Conservation (phyloP, 371 early-diverging fungal species). For the Smittium mucronatum region DNA sequence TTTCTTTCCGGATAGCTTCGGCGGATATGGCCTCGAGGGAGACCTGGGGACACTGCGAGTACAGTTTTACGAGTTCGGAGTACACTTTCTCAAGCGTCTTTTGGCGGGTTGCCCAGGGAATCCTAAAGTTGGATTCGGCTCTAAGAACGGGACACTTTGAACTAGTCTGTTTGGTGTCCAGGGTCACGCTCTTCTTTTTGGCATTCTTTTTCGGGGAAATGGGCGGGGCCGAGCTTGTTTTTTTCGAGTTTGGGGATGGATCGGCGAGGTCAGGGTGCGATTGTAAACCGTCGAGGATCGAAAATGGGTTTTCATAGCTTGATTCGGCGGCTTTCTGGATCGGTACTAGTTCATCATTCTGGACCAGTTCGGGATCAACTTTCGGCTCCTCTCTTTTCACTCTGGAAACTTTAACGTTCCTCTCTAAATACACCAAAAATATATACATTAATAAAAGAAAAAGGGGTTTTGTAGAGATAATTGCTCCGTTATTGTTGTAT, state of each 20-base stretch:
- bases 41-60: not conserved
- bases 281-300: too few relatives aligned
- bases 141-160: not conserved
- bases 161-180: not conserved
- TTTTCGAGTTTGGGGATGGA: not conserved
- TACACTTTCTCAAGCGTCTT: conserved; percentile 1
- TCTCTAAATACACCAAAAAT: not conserved
- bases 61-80: not conserved
- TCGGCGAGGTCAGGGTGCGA: not conserved
- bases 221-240: not conserved
- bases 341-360: not conserved
- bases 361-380: not conserved
- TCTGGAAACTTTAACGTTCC: not conserved
- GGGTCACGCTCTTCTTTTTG: not conserved
- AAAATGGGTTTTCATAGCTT: not conserved
- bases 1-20: not conserved
- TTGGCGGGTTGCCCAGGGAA: conserved; percentile 5
- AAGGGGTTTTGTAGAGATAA: not conserved
- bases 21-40: not conserved
- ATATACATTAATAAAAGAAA: not conserved
- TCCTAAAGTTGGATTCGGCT: not conserved
- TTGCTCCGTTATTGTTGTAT: too few relatives aligned
- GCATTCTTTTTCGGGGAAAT: not conserved
- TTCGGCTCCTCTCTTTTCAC: not conserved
- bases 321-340: not conserved